phyloP scores from a whole-genome alignment of 106 monocot species.

The Dendrobium chrysotoxum region DNA sequence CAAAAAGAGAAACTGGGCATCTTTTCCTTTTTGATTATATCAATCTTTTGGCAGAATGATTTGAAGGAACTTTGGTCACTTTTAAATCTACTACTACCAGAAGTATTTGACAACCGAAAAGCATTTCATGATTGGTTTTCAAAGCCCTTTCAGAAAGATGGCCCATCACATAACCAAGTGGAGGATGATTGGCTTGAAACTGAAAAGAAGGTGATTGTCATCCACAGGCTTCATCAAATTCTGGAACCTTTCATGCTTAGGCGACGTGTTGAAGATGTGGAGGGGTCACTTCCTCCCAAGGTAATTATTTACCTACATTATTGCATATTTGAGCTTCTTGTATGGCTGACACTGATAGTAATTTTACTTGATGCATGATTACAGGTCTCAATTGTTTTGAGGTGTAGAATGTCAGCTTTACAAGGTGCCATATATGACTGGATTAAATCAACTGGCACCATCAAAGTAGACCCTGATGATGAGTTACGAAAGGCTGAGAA shows the following conservation, averaged over 20 bases:
- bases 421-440: constrained; percentile 96
- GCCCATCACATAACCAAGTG: constrained; percentile 50
- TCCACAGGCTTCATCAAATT: constrained; percentile 95
- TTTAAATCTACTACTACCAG: constrained; percentile 89
- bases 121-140: constrained; percentile 99
- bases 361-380: constrained; percentile 11
- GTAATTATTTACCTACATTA: constrained; percentile 17
- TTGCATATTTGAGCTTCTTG: background rate
- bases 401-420: constrained; percentile 93
- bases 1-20: background rate
- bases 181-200: constrained; percentile 99
- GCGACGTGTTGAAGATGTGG: constrained; percentile 95
- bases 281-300: constrained; percentile 94
- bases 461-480: constrained; percentile 92
- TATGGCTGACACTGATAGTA: background rate
- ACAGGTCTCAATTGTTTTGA: constrained; percentile 85
- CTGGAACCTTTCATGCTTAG: constrained; percentile 96
- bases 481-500: constrained; percentile 56
- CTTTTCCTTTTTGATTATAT: background rate
- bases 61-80: constrained; percentile 98
- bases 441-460: constrained; percentile 94
- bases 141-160: constrained; percentile 93
- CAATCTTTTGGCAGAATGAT: constrained; percentile 62
- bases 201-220: constrained; percentile 97
- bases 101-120: constrained; percentile 94